A percentile compares a stretch with the other conserved stretches of the same genome.
Evolutionary conservation across 2,329 filamentous ascomycete species (phyloP).

Genomic region (Claviceps purpurea): DNA sequence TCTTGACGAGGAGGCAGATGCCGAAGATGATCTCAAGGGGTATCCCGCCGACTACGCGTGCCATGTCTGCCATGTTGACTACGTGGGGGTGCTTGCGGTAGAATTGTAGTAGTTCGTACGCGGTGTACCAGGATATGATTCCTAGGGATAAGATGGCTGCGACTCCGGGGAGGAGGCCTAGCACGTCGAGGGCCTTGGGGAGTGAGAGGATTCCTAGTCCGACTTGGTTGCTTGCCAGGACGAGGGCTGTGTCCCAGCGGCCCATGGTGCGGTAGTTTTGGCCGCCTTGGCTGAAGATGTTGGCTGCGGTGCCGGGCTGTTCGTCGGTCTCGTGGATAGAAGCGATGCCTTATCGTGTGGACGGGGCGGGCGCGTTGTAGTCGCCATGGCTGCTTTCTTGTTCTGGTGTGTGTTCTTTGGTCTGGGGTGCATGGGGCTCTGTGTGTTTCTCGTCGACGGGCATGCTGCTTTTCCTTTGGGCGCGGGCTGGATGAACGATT

Average conservation of each 20-base stretch:
- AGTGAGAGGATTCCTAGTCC: constrained; percentile 47
- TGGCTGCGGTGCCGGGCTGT: constrained; percentile 7
- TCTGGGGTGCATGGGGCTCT: neutral
- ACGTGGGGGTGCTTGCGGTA: constrained; percentile 55
- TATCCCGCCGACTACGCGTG: constrained; percentile 33
- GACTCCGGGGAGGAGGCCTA: constrained; percentile 54
- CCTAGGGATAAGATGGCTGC: constrained; percentile 53
- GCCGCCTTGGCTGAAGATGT: constrained; percentile 18
- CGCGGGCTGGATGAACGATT: no score
- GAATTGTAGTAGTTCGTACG: constrained; percentile 46
- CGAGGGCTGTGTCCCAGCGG: constrained; percentile 20
- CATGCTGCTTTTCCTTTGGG: neutral
- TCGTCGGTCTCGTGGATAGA: neutral
- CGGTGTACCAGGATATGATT: constrained; percentile 49
- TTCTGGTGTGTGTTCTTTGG: neutral
- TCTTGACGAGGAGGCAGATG: constrained; percentile 57
- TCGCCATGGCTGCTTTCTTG: neutral
- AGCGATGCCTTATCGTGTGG: neutral
- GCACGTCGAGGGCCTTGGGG: constrained; percentile 54
- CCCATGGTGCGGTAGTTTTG: constrained; percentile 21
- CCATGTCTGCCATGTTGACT: constrained; percentile 59
- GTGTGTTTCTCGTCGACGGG: neutral
- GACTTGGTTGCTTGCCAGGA: constrained; percentile 22
- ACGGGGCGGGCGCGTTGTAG: neutral
- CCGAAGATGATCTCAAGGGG: constrained; percentile 18